phyloP scores from a whole-genome alignment of 2,329 filamentous ascomycete genomes.

The Fusarium sterilihyphosum region DNA sequence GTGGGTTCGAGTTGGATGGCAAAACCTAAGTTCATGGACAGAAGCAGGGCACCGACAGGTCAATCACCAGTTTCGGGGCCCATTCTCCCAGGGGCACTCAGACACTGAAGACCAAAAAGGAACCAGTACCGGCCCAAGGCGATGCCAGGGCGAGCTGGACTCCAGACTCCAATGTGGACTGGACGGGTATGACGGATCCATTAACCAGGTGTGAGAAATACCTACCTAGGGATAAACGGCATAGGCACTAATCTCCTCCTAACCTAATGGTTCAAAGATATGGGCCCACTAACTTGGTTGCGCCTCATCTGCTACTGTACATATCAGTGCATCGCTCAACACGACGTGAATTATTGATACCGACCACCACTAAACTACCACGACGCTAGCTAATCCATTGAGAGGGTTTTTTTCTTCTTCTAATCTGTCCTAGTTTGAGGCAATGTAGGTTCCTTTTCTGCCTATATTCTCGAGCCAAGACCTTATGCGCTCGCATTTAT shows the following conservation, averaged over 20 bases:
- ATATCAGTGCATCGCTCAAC: too few species aligned
- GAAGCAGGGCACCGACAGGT: constrained; percentile 35
- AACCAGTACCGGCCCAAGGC: constrained; percentile 26
- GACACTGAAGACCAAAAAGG: constrained; percentile 24
- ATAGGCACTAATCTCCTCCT: constrained; percentile 30
- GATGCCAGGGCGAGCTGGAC: constrained; percentile 22
- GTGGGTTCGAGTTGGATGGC: constrained; percentile 27
- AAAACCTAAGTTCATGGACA: constrained; percentile 5
- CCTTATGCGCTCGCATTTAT: constrained; percentile 1
- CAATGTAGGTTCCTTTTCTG: neutral
- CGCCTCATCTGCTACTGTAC: neutral
- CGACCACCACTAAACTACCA: constrained; percentile 11
- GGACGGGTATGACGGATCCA: constrained; percentile 19
- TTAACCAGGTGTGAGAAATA: constrained; percentile 25
- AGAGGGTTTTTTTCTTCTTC: neutral
- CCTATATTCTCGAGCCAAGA: neutral
- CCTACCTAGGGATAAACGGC: neutral
- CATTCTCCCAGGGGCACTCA: constrained; percentile 32
- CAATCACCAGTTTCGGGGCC: constrained; percentile 25
- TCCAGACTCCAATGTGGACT: neutral
- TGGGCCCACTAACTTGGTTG: constrained; percentile 10
- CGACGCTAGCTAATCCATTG: constrained; percentile 18
- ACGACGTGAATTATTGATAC: neutral
- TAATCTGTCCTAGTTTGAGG: neutral
- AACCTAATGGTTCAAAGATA: constrained; percentile 30